Evolutionary conservation across 2,329 filamentous ascomycete species (phyloP).

Genomic region (Aspergillus tamarii): DNA sequence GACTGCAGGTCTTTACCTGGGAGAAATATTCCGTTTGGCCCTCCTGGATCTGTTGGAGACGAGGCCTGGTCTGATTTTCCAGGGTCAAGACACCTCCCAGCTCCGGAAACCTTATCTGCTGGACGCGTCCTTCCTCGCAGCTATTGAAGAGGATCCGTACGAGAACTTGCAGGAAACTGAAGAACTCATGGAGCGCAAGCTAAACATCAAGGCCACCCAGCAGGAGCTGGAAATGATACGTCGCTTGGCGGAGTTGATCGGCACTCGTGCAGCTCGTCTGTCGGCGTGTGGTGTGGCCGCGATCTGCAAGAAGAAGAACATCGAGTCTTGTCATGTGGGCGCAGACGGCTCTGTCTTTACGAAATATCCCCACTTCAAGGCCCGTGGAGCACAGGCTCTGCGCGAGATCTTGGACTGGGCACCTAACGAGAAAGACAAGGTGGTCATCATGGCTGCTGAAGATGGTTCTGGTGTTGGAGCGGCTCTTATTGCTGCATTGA

Average conservation of each 20-base stretch:
- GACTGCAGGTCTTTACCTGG: conserved; percentile 91
- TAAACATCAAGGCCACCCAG: conserved; percentile 70
- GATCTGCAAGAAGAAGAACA: conserved; percentile 95
- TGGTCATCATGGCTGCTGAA: conserved; percentile 87
- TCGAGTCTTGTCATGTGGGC: conserved; percentile 86
- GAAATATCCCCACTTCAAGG: conserved; percentile 98
- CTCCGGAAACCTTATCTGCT: conserved; percentile 86
- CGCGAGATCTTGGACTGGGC: conserved; percentile 96
- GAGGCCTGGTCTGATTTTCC: conserved; percentile 75
- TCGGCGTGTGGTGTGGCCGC: conserved; percentile 94
- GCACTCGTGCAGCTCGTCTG: conserved; percentile 88
- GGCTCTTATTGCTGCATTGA: conserved; percentile 82
- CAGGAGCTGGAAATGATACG: conserved; percentile 88
- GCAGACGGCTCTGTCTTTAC: conserved; percentile 98
- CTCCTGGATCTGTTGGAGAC: conserved; percentile 84
- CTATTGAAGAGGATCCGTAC: conserved; percentile 92
- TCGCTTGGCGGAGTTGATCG: conserved; percentile 88
- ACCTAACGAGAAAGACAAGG: conserved; percentile 79
- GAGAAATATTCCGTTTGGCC: conserved; percentile 89
- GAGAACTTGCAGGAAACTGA: conserved; percentile 91
- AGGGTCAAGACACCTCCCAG: conserved; percentile 76
- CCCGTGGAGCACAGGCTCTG: conserved; percentile 82
- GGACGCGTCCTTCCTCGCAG: conserved; percentile 89
- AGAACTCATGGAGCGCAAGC: conserved; percentile 77
- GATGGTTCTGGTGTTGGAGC: conserved; percentile 97